Evolutionary conservation across 176 grass and related monocot genomes (phyloP), one percentile per base, ranked within the genome.

Genomic region (Paspalum notatum): DNA sequence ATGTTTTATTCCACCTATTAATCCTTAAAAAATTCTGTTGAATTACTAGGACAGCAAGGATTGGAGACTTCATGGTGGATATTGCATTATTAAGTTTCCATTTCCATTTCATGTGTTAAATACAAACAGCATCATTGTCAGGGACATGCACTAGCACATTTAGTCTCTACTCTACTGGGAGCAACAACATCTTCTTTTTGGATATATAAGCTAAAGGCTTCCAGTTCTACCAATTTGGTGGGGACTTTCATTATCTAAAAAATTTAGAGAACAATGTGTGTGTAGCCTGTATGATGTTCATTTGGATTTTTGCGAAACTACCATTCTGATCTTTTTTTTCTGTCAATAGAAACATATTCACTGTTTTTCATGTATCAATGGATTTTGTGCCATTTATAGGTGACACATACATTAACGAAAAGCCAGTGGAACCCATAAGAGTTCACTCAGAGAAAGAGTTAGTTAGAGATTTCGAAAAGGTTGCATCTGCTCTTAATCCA

Each of bases 381-480:
- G 32, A 32, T 89, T 11, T 48, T 76, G 60, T 83, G 39, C 55
- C 56, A 82, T 62, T 87, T 87, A 41, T 38, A 98, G 95, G 92
- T 48, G 95, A 98, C 18, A 75, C 80, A 2, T 88, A 98, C 89
- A 66, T 84, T 72, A 80, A 85, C 63, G 95, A 98, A 90, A 98
- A 89, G 68, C 81, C 88, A 83, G 86, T 94, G 77, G 92, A 92
- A 54, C 90, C 95, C 77, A 78, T 98, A 79, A 94, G 86, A 78
- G 85, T 98, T 75, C 87, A 94, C 75, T 98, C 95, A 16, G 95
- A 98, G 78, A 98, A 98, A 83, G 95, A 98, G 84, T 90, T 98
- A 70, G 68, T 94, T 72, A 82, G 90, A 76, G 95, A 98, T 55
- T 85, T 98, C 68, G 95, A 98, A 84, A 98, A 94, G 77, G 92